phyloP scores from a whole-genome alignment of 306 rosid species.

The Leucaena leucocephala region DNA sequence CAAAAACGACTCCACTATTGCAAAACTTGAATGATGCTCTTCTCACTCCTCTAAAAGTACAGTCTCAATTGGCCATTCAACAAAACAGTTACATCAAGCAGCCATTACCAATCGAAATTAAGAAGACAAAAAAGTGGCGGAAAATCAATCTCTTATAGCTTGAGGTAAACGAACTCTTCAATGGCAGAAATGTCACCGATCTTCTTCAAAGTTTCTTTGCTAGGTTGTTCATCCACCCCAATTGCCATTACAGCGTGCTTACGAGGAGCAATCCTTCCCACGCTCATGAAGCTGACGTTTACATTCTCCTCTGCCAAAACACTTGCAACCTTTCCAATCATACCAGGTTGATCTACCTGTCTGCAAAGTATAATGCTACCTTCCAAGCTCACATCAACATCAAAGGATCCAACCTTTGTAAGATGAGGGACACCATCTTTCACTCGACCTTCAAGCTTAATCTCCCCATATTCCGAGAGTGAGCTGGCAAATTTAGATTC shows the following conservation, averaged over 20 bases:
- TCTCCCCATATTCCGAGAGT: conserved; percentile 84
- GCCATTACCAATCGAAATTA: conserved; percentile 33
- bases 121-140: neutral
- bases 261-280: conserved; percentile 95
- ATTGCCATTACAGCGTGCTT: conserved; percentile 99
- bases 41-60: conserved; percentile 34
- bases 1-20: neutral
- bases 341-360: conserved; percentile 98
- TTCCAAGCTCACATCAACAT: conserved; percentile 95
- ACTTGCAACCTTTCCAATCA: conserved; percentile 90
- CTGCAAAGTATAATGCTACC: conserved; percentile 90
- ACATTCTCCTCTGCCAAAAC: conserved; percentile 88
- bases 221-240: conserved; percentile 91
- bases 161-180: conserved; percentile 92
- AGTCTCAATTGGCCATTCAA: conserved; percentile 28
- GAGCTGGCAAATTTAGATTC: conserved; percentile 94
- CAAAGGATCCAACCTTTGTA: conserved; percentile 93
- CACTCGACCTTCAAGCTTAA: conserved; percentile 85
- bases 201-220: conserved; percentile 72
- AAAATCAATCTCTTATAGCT: conserved; percentile 54
- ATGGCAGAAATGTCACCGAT: conserved; percentile 85
- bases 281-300: conserved; percentile 98
- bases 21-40: conserved; percentile 46
- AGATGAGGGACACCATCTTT: conserved; percentile 92
- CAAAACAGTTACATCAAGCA: conserved; percentile 48